Percentiles rank a stretch among this genome's conserved stretches.
Conservation (phyloP, 2,329 filamentous ascomycete species). For the Aureobasidium sp. region DNA sequence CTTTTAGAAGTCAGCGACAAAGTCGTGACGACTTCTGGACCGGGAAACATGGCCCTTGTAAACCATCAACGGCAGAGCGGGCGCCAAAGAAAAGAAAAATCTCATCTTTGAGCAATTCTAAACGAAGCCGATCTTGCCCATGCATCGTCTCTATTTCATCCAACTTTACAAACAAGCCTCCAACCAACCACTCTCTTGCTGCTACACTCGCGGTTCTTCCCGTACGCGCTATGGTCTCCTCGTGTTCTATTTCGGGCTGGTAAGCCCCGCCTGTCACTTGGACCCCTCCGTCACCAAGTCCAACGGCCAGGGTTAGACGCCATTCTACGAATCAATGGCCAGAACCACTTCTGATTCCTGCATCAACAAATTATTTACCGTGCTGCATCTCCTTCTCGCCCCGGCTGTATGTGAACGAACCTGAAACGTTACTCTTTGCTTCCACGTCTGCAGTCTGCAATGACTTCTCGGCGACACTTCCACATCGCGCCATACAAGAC, state of each 20-base stretch:
- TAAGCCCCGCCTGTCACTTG: slow-evolving; percentile 10
- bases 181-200: slow-evolving; percentile 1
- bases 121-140: slow-evolving; percentile 13
- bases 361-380: not conserved
- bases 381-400: slow-evolving; percentile 8
- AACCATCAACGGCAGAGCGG: not conserved
- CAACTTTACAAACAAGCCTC: not conserved
- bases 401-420: not conserved
- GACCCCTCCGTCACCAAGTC: not conserved
- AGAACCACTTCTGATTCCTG: slow-evolving; percentile 6
- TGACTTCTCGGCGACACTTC: not conserved
- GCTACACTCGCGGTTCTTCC: slow-evolving; percentile 8
- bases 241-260: slow-evolving; percentile 2
- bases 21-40: not conserved
- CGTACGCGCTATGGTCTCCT: slow-evolving; percentile 1
- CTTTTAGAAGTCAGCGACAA: not conserved
- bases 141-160: slow-evolving; percentile 9
- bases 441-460: not conserved
- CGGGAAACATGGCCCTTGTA: slow-evolving; percentile 13
- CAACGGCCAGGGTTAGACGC: slow-evolving; percentile 8
- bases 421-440: slow-evolving; percentile 8
- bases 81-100: slow-evolving; percentile 8
- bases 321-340: slow-evolving; percentile 9
- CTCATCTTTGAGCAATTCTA: slow-evolving; percentile 7
- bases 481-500: not conserved